Evolutionary conservation across 768 basidiomycete species (phyloP).

Genomic region (Termitomyces sp.): DNA sequence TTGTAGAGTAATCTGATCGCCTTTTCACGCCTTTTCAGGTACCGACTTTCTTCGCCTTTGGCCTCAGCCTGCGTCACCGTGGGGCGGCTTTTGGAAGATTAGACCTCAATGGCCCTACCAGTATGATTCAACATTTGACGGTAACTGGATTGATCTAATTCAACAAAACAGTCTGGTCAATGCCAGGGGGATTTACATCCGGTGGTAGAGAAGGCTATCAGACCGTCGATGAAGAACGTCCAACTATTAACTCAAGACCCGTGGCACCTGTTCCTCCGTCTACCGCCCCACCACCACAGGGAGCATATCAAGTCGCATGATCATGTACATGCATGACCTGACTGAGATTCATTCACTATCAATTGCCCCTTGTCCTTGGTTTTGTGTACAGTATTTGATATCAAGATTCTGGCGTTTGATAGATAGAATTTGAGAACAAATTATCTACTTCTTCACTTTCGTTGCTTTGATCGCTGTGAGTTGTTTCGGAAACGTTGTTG

Average conservation of each 20-base stretch:
- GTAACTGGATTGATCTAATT: constrained; percentile 1
- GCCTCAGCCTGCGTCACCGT: constrained; percentile 48
- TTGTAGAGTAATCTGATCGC: background rate
- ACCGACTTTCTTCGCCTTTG: constrained; percentile 53
- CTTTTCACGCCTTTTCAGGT: constrained; percentile 30
- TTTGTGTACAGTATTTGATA: background rate
- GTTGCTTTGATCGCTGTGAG: constrained; percentile 7
- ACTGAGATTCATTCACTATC: background rate
- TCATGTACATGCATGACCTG: background rate
- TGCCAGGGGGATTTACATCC: constrained; percentile 70
- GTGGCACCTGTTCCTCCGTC: constrained; percentile 22
- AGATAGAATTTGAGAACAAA: constrained; percentile 4
- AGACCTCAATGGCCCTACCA: constrained; percentile 52
- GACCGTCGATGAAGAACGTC: constrained; percentile 49
- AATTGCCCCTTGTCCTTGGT: background rate
- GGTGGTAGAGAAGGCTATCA: constrained; percentile 55
- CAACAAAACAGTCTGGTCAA: constrained; percentile 59
- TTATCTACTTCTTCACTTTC: constrained; percentile 1
- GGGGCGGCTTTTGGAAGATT: constrained; percentile 47
- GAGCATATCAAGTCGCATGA: constrained; percentile 40
- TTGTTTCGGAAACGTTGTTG: constrained; percentile 6
- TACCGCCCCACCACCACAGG: constrained; percentile 22
- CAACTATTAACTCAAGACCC: constrained; percentile 19
- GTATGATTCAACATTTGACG: constrained; percentile 24
- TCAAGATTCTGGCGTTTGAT: constrained; percentile 7